Conservation (phyloP, 176 grass and related monocot species). For the Bolboschoenus planiculmis region DNA sequence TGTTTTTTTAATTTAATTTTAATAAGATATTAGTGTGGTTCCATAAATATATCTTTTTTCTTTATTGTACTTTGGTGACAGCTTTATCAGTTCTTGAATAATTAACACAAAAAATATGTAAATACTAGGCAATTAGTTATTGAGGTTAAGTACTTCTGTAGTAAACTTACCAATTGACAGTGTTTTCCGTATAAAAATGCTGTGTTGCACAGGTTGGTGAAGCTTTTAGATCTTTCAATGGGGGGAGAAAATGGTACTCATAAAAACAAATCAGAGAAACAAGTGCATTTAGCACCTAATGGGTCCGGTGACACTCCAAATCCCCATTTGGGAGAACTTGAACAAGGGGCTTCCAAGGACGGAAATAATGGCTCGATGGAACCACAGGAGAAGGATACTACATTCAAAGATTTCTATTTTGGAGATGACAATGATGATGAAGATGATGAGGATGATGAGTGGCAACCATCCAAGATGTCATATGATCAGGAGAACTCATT, state of each 20-base stretch:
- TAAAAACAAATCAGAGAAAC: constrained; percentile 8
- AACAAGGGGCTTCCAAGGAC: background rate
- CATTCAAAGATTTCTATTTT: constrained; percentile 62
- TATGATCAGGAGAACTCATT: constrained; percentile 54
- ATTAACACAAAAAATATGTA: background rate
- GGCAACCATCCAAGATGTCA: constrained; percentile 44
- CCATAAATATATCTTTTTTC: background rate
- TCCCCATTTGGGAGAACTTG: background rate
- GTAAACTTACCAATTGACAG: background rate
- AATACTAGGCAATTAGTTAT: background rate
- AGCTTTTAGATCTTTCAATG: background rate
- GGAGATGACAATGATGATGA: constrained; percentile 41
- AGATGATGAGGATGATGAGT: constrained; percentile 67
- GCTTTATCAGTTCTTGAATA: background rate
- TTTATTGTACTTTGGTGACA: background rate
- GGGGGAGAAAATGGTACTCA: background rate
- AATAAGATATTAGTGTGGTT: background rate
- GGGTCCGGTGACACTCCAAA: background rate
- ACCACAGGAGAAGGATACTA: constrained; percentile 25
- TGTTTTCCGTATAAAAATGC: background rate
- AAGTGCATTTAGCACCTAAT: background rate
- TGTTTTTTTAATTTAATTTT: background rate
- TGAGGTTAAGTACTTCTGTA: background rate
- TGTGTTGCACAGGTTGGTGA: background rate
- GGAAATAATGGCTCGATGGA: background rate